Evolutionary conservation across 106 monocot genomes (phyloP).

Genomic region (Apostasia ramifera): DNA sequence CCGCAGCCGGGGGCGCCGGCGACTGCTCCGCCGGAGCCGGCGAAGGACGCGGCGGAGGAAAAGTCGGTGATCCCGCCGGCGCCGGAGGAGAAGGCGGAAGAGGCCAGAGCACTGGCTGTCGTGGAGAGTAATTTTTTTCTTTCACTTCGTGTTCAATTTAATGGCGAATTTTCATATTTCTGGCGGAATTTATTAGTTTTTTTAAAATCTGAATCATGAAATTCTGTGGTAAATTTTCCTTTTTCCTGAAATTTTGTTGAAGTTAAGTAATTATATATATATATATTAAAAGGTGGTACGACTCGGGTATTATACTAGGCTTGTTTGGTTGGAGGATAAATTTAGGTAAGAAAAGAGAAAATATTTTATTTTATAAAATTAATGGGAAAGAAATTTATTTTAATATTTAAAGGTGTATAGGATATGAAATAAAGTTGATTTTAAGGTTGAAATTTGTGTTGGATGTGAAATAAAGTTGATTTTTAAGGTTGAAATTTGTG

Average conservation of each 20-base stretch:
- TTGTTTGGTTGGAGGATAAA: no score
- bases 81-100: slow-evolving; percentile 31
- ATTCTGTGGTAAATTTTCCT: neutral
- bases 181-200: neutral
- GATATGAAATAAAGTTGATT: no score
- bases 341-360: no score
- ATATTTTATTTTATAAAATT: no score
- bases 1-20: slow-evolving; percentile 4
- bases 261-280: neutral
- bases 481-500: no score
- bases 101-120: slow-evolving; percentile 32
- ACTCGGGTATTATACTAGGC: no score
- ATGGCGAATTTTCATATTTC: neutral
- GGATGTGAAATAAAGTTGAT: no score
- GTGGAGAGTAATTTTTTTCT: slow-evolving; percentile 27
- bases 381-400: no score
- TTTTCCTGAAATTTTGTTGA: neutral
- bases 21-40: neutral
- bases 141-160: neutral
- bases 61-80: slow-evolving; percentile 27
- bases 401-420: no score
- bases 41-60: slow-evolving; percentile 36
- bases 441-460: no score
- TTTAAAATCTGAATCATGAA: neutral
- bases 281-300: neutral